These are phyloP conservation scores for Aspergillus avenaceus DNA, from an alignment of 495 filamentous ascomycete species.

Conservation along the genomic window DNA sequence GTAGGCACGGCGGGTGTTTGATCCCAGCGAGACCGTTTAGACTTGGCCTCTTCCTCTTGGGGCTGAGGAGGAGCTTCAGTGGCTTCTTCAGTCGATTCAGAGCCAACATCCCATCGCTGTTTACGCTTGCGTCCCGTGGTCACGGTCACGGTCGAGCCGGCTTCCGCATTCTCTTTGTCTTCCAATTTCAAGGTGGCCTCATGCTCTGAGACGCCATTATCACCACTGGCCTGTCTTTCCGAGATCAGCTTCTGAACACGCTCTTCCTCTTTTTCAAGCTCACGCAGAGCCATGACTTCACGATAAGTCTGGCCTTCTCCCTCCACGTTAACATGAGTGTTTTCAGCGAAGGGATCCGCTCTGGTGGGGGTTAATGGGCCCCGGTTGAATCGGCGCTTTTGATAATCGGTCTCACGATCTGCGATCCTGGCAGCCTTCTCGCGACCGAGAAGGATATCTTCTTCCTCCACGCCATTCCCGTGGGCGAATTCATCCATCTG, in stretches of 20 bases:
- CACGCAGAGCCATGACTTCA: constrained; percentile 85
- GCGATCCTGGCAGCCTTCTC: constrained; percentile 88
- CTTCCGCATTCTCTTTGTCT: constrained; percentile 68
- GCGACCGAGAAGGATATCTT: constrained; percentile 80
- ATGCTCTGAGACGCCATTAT: constrained; percentile 56
- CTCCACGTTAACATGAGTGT: constrained; percentile 61
- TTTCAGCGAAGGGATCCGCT: constrained; percentile 82
- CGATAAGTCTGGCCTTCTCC: constrained; percentile 76
- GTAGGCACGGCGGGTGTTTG: constrained; percentile 65
- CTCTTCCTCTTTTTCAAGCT: constrained; percentile 92
- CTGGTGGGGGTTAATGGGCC: constrained; percentile 76
- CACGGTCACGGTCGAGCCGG: constrained; percentile 62
- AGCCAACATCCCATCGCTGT: constrained; percentile 85
- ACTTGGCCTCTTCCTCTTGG: constrained; percentile 53
- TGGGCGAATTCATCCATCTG: constrained; percentile 94
- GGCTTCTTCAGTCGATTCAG: constrained; percentile 41
- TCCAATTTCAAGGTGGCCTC: constrained; percentile 67
- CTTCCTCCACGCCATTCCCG: constrained; percentile 81
- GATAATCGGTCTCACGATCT: constrained; percentile 94
- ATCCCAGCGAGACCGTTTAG: constrained; percentile 88
- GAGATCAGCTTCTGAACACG: constrained; percentile 77
- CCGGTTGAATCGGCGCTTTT: constrained; percentile 88
- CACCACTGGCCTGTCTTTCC: constrained; percentile 65
- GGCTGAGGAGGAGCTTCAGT: constrained; percentile 42
- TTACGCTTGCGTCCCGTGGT: constrained; percentile 73